phyloP scores from a whole-genome alignment of 441 rosid species.

The Erysimum cheiri region DNA sequence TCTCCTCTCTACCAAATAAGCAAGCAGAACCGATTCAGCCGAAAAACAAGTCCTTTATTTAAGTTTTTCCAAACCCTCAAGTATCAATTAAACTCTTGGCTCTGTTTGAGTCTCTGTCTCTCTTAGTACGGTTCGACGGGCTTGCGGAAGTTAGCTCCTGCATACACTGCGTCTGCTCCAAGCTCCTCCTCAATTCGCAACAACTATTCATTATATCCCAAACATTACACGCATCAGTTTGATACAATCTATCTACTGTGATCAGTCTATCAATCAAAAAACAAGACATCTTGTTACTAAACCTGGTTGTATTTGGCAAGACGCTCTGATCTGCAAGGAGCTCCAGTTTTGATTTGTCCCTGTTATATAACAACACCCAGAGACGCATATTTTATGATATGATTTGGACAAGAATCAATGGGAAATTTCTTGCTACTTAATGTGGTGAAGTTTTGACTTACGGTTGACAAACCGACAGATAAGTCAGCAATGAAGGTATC shows the following conservation, averaged over 20 bases:
- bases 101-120: constrained; percentile 24
- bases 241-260: background rate
- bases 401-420: background rate
- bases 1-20: constrained; percentile 1
- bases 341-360: constrained; percentile 99
- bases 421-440: background rate
- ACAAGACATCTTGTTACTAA: background rate
- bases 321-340: constrained; percentile 98
- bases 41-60: constrained; percentile 7
- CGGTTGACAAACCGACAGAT: constrained; percentile 92
- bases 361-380: constrained; percentile 31
- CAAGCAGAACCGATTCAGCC: constrained; percentile 3
- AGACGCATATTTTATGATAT: background rate
- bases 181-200: constrained; percentile 96
- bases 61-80: background rate
- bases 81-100: background rate
- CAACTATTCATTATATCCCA: constrained; percentile 48
- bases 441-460: constrained; percentile 37
- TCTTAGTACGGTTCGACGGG: constrained; percentile 89
- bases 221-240: background rate
- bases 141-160: constrained; percentile 80
- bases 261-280: background rate
- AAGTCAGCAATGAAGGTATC: constrained; percentile 97
- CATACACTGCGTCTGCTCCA: constrained; percentile 82
- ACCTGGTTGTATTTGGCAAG: constrained; percentile 98